These are phyloP conservation scores for Saprolegnia parasitica DNA, from an alignment of 352 stramenopile genomes.

Conservation along the genomic window DNA sequence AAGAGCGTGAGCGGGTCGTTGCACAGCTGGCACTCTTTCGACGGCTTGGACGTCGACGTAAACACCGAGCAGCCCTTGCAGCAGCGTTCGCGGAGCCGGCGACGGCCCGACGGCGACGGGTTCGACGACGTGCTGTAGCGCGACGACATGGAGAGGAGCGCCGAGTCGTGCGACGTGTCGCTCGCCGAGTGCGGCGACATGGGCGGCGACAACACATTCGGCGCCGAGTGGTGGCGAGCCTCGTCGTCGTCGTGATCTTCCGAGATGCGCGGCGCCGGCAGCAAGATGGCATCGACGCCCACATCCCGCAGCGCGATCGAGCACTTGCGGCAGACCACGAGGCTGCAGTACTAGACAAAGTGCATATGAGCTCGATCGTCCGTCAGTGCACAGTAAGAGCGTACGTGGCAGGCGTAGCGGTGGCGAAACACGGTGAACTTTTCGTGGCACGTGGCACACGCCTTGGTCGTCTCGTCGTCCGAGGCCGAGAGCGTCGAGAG, in stretches of 20 bases:
- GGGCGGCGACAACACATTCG: neutral
- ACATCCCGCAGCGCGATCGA: constrained; percentile 12
- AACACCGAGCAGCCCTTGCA: constrained; percentile 21
- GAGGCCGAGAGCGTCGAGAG: neutral
- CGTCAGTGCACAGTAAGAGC: neutral
- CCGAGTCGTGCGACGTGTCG: constrained; percentile 5
- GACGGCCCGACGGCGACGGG: constrained; percentile 1
- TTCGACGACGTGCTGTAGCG: constrained; percentile 12
- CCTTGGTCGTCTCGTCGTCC: neutral
- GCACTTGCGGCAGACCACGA: constrained; percentile 24
- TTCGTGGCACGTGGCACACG: constrained; percentile 12
- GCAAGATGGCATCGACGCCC: neutral
- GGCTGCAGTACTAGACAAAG: constrained; percentile 22
- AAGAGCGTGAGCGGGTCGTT: neutral
- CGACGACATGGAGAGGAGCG: constrained; percentile 20
- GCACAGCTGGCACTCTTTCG: constrained; percentile 21
- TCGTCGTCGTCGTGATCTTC: neutral
- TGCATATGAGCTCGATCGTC: neutral
- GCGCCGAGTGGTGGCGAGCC: neutral
- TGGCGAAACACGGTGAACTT: constrained; percentile 20
- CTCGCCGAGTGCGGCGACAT: neutral
- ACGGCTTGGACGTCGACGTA: constrained; percentile 5
- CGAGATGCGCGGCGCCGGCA: neutral
- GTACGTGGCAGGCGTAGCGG: constrained; percentile 21
- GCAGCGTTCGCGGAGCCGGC: constrained; percentile 18